Base-by-base conservation (phyloP, 768 basidiomycete genomes). In the Lepiota subincarnata region DNA sequence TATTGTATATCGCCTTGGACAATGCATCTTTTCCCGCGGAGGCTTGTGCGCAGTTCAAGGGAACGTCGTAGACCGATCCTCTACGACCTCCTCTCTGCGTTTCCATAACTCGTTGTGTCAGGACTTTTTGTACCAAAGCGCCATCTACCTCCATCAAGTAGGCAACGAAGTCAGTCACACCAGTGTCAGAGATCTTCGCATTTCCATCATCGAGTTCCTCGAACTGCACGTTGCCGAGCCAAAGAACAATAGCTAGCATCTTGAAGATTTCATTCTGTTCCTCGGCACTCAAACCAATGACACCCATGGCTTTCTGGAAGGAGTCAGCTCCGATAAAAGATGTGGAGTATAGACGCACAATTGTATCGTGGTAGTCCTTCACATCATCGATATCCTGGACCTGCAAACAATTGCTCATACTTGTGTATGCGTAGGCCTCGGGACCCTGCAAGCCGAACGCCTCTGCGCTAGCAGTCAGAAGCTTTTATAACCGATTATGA, bases 31-130 rank as follows among this genome's bases (percentile, higher is more conserved):
- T 74, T 18, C 92, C 94, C 0, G 95, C 81, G 0, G 72, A 72
- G 2, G 97, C 97, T 67, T 99, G 97, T 5, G 95, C 79, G 8
- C 90, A 89, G 64, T 98, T 99, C 28, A 92, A 70, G 11, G 95
- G 97, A 0, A 98, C 96, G 57, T 98, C 92, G 65, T 98, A 98
- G n/a, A 98, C 79, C 0, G 94, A 97, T 53, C 95, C 97, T 68
- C 97, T 72, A 40, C 93, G 78, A 6, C 97, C 96, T 41, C 94
- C 93, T 55, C 90, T 80, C 60, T 90, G 87, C 0, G 97, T 98
- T 75, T 99, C 97, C 72, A 99, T 78, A 4, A 95, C 80, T 57
- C 87, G 82, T 10, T 80, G 80, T 1, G 92, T 92, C 63, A 99
- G 70, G 22, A 84, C 93, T 67, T 95, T 98, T 69, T 90, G 87